Percentiles rank a stretch among this genome's conserved stretches.
phyloP scores from a whole-genome alignment of 306 rosid species.

The Vigna angularis region DNA sequence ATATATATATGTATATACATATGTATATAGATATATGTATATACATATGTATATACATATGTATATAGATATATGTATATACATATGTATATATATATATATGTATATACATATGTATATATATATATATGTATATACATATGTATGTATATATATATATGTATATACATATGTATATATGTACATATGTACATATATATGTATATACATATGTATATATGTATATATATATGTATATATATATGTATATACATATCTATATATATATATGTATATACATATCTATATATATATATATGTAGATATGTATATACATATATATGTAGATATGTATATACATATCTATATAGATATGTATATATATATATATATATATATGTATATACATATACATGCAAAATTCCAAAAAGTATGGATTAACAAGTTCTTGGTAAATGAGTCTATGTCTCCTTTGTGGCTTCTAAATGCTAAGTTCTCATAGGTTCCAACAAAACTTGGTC shows the following conservation, averaged over 20 bases:
- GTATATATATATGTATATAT: not conserved
- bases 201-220: not conserved
- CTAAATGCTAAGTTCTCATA: conserved; percentile 41
- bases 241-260: not conserved
- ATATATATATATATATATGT: not conserved
- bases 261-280: not conserved
- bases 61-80: too few relatives aligned
- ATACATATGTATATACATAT: too few relatives aligned
- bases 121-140: not conserved
- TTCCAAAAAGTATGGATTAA: not conserved
- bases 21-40: not conserved
- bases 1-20: too few relatives aligned
- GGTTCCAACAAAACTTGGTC: conserved; percentile 87
- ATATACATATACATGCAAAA: not conserved
- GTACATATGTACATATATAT: too few relatives aligned
- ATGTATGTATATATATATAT: not conserved
- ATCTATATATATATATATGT: not conserved
- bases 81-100: not conserved
- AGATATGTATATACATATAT: not conserved
- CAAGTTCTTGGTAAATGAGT: not conserved
- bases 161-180: not conserved
- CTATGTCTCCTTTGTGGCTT: conserved; percentile 18
- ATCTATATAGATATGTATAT: not conserved
- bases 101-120: not conserved
- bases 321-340: not conserved